These are phyloP conservation scores for Yarrowia galli DNA, from an alignment of 1,139 yeast genomes.

Conservation along the genomic window DNA sequence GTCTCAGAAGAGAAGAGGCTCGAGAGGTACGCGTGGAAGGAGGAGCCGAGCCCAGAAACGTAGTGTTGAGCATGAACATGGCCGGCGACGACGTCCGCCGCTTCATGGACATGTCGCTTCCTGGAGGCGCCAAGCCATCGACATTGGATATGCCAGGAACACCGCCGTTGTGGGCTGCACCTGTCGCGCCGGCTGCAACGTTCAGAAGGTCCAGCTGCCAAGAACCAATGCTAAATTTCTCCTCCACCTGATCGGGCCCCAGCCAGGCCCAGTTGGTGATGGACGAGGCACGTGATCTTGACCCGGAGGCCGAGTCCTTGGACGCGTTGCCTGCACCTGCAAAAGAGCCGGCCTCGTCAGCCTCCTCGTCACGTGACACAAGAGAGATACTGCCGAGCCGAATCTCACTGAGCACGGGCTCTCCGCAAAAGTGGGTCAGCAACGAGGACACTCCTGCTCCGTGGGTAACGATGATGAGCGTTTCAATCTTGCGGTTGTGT, in stretches of 20 bases:
- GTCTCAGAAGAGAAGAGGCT: conserved; percentile 19
- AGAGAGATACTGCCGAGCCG: conserved; percentile 49
- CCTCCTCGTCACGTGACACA: conserved; percentile 42
- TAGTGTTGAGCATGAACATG: conserved; percentile 37
- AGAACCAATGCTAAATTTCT: conserved; percentile 16
- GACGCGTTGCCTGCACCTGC: not conserved
- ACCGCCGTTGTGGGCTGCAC: not conserved
- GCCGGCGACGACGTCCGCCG: conserved; percentile 33
- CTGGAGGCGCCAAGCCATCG: conserved; percentile 18
- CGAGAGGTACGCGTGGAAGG: conserved; percentile 17
- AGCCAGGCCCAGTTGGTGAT: conserved; percentile 35
- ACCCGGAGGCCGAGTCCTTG: not conserved
- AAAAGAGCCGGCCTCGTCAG: conserved; percentile 9
- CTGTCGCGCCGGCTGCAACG: conserved; percentile 7
- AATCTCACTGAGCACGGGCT: conserved; percentile 50
- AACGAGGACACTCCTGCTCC: conserved; percentile 55
- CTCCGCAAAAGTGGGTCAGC: conserved; percentile 48
- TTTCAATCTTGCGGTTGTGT: conserved; percentile 40
- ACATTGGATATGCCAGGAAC: not conserved
- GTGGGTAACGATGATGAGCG: conserved; percentile 52
- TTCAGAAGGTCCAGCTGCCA: conserved; percentile 32
- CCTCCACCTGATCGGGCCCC: conserved; percentile 34
- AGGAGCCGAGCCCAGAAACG: conserved; percentile 28
- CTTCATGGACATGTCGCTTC: conserved; percentile 11
- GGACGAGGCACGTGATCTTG: conserved; percentile 30